Evolutionary conservation across 495 filamentous ascomycete species (phyloP), one percentile per base, ranked within the genome.

Genomic region (Patellaria atrata): DNA sequence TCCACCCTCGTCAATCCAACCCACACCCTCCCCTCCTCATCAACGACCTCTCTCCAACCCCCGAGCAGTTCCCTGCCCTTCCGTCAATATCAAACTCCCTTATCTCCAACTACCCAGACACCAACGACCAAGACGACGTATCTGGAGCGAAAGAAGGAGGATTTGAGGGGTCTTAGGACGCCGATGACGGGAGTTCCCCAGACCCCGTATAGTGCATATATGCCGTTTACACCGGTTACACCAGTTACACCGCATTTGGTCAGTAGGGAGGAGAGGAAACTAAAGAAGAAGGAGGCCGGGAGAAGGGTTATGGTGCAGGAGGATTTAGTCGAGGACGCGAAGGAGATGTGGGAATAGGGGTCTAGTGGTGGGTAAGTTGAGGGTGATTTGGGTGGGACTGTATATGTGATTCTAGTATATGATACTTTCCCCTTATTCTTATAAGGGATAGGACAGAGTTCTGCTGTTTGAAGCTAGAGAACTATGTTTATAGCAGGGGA

Each of bases 121-220:
- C 20, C 24, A 17, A 36, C 54, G 2, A 49, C 43, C 23, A 51
- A 55, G 34, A 61, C 56, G 0, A 56, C 56, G 13, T 50, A 45
- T 27, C 16, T 61, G 13, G 83, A 87, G 41, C 64, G 82, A 3
- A 66, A 68, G 3, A 49, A 51, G 0, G 68, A 78, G 22, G 52
- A 45, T 41, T 26, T 49, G 8, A n/a, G n/a, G n/a, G 70, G 63
- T n/a, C 35, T 66, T 42, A 59, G 58, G 29, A 72, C 73, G 5
- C 81, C 81, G 0, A 68, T 71, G 45, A 84, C 79, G 0, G 83
- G 79, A 4, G 70, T 79, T 25, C 74, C 83, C 0, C 63, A 68
- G 22, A 76, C 71, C 5, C 86, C 86, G 4, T 93, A 94, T 55
- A 77, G 71, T 35, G 81, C 86, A 4, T 94, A 94, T 50, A 89